Evolutionary conservation across 352 stramenopile genomes (phyloP), one percentile per base, ranked within the genome.

Genomic region (Phytopythium kandeliae): DNA sequence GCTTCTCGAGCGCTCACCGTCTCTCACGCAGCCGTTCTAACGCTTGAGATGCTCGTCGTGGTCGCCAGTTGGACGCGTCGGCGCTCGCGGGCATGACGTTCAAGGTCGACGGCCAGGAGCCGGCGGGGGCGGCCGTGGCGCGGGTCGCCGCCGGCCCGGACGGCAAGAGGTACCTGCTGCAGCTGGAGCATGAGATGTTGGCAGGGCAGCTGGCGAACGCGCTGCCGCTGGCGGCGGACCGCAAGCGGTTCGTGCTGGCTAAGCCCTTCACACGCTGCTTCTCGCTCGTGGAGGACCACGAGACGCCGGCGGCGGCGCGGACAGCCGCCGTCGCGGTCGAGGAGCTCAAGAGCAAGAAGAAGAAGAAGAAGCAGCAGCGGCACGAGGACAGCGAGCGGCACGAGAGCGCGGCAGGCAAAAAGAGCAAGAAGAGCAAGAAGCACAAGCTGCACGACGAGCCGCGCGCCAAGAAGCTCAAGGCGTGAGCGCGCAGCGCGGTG

Each of bases 121-220:
- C 47, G 19, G 26, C 64, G 4, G 80, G 80, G 17, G 48, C 70
- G 8, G 44, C 60, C 9, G 45, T 91, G 36, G 69, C 74, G 21
- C 79, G 46, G 28, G 58, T 91, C 41, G 62, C 62, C 25, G 63
- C 61, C 12, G 57, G 54, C 45, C 54, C 74, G 4, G 45, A 44
- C 48, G 60, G 60, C 44, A 85, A 85, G 52, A 68, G 54, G 50
- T 92, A 82, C 54, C 21, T 67, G 44, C 60, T 92, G 24, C 73
- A 84, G 60, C 62, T 41, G 26, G 80, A 92, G 51, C 67, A 86
- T 59, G 46, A 52, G 4, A 64, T 85, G 63, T 69, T 89, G 15
- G 80, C 80, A 21, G 64, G 78, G n/a, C 80, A 89, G 58, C 66
- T 92, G 28, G 77, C 86, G 49, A 92, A 92, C 46, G 80, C 80